Conservation (phyloP, 2,329 filamentous ascomycete species). For the Aspergillus arachidicola region DNA sequence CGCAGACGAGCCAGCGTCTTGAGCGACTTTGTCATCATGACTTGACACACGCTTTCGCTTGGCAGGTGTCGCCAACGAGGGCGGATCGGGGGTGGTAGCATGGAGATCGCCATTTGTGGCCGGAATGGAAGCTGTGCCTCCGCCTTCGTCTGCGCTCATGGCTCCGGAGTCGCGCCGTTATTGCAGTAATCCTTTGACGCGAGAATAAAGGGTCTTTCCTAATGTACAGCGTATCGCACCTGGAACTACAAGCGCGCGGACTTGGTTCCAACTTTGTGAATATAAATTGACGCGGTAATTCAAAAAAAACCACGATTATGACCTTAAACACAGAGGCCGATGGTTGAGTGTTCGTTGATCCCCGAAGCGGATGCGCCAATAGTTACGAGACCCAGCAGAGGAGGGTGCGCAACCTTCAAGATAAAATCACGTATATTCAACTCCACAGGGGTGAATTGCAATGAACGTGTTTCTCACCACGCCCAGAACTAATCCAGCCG, state of each 20-base stretch:
- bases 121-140: slow-evolving; percentile 32
- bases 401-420: slow-evolving; percentile 30
- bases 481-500: slow-evolving; percentile 1
- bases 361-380: slow-evolving; percentile 33
- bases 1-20: slow-evolving; percentile 27
- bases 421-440: slow-evolving; percentile 22
- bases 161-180: slow-evolving; percentile 28
- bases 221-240: neutral
- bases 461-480: slow-evolving; percentile 5
- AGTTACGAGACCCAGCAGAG: slow-evolving; percentile 26
- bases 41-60: slow-evolving; percentile 46
- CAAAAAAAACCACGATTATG: slow-evolving; percentile 1
- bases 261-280: slow-evolving; percentile 3
- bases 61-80: slow-evolving; percentile 37
- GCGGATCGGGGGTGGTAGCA: slow-evolving; percentile 31
- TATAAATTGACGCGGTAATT: slow-evolving; percentile 4
- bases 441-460: slow-evolving; percentile 19
- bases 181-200: slow-evolving; percentile 21
- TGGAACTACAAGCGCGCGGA: slow-evolving; percentile 18
- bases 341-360: slow-evolving; percentile 26
- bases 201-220: slow-evolving; percentile 14
- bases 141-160: slow-evolving; percentile 44
- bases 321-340: slow-evolving; percentile 14
- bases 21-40: slow-evolving; percentile 32
- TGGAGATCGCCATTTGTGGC: slow-evolving; percentile 39